Conservation (phyloP, 768 basidiomycete species). For the Tylopilus balloui region DNA sequence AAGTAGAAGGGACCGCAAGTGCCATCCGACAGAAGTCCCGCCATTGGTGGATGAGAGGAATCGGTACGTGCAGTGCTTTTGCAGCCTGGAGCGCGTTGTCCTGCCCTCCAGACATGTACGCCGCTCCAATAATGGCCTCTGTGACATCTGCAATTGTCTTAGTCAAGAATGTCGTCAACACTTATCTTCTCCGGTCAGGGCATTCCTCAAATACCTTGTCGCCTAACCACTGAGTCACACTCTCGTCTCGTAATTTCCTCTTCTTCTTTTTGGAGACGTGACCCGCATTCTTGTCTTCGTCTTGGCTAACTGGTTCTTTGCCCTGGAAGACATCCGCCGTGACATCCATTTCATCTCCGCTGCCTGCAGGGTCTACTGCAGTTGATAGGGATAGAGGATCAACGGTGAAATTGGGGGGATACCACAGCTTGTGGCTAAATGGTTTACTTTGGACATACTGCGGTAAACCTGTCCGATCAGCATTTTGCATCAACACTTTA, state of each 20-base stretch:
- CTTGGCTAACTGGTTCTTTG: conserved; percentile 12
- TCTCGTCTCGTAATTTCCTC: conserved; percentile 40
- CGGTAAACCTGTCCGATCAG: conserved; percentile 57
- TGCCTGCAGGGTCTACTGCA: conserved; percentile 19
- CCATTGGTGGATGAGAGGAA: conserved; percentile 65
- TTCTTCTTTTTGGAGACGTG: conserved; percentile 36
- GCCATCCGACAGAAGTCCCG: conserved; percentile 58
- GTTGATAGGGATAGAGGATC: conserved; percentile 19
- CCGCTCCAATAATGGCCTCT: conserved; percentile 82
- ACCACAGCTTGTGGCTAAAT: conserved; percentile 65
- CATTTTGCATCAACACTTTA: conserved; percentile 52
- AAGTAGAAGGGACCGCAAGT: conserved; percentile 40
- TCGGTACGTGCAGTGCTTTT: conserved; percentile 60
- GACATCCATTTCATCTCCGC: conserved; percentile 31
- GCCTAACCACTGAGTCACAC: conserved; percentile 54
- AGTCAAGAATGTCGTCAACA: conserved; percentile 14
- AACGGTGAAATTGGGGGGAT: conserved; percentile 43
- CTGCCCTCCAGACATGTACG: conserved; percentile 68
- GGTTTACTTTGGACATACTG: conserved; percentile 69
- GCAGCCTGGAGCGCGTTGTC: conserved; percentile 60
- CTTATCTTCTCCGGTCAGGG: neutral
- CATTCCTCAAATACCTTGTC: conserved; percentile 56
- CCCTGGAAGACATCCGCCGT: conserved; percentile 5
- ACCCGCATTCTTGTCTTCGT: conserved; percentile 5
- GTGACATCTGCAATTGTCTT: conserved; percentile 81